phyloP scores from a whole-genome alignment of 352 stramenopile genomes.

The Pythium myriotylum region DNA sequence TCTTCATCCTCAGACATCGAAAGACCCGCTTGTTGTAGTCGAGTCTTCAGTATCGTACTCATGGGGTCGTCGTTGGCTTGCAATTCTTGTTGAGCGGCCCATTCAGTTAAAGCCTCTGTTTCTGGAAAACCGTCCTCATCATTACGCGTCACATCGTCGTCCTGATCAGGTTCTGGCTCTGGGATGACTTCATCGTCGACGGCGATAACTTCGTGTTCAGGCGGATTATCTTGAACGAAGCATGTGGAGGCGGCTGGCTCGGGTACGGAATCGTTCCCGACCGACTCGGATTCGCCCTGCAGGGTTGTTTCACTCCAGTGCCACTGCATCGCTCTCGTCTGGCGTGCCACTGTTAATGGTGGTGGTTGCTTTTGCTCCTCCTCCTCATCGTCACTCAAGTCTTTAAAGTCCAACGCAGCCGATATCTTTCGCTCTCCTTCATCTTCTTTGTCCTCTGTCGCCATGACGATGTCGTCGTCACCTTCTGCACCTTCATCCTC shows the following conservation, averaged over 20 bases:
- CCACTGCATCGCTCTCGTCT: constrained; percentile 1
- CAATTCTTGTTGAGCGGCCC: not conserved
- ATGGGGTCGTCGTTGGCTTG: constrained; percentile 10
- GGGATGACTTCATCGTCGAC: constrained; percentile 22
- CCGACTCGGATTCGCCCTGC: constrained; percentile 17
- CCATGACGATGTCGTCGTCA: constrained; percentile 28
- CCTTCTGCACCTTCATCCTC: constrained; percentile 42
- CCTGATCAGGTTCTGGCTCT: constrained; percentile 18
- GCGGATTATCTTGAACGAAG: not conserved
- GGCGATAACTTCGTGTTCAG: not conserved
- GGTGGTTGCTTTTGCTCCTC: constrained; percentile 8
- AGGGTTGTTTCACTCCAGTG: constrained; percentile 29
- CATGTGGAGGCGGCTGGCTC: not conserved
- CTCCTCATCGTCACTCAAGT: constrained; percentile 28
- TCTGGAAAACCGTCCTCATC: constrained; percentile 12
- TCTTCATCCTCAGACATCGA: constrained; percentile 23
- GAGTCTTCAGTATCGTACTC: constrained; percentile 21
- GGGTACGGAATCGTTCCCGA: not conserved
- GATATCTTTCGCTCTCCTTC: constrained; percentile 5
- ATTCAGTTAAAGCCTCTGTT: not conserved
- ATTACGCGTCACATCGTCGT: constrained; percentile 2
- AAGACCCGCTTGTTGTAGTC: constrained; percentile 20
- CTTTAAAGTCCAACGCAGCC: constrained; percentile 24
- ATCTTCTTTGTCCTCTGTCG: not conserved
- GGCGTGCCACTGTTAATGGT: not conserved